Evolutionary conservation across 345 rosid genomes (phyloP), one percentile per base, ranked within the genome.

Genomic region (Eucalyptus regnans): DNA sequence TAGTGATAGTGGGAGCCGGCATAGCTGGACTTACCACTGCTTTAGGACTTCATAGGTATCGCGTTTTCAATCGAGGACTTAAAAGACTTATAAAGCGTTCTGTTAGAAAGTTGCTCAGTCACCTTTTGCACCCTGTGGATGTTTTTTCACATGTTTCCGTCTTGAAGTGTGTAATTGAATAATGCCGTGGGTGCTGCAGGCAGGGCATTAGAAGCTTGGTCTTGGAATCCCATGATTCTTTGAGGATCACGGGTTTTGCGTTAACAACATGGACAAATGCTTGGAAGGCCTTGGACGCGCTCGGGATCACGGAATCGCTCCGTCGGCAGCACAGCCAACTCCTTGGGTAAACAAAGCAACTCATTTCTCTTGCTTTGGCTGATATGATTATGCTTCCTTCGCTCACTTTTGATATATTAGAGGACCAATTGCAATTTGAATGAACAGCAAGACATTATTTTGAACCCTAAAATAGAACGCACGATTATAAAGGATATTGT

Each of bases 161-260:
- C 31, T 60, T 60, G 33, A 60, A 60, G n/a, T 60, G 16, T 27
- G 68, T 60, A 27, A 29, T 29, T 62, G 68, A 62, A 62, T 12
- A 31, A 62, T 62, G 68, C 68, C 16, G 33, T 62, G 68, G 14
- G 68, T 12, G 68, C 89, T 88, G 90, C 92, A 96, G 99, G 93
- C 93, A 90, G 89, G 98, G 99, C 86, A 92, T 97, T 60, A 88
- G 89, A 88, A 95, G 96, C 93, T 66, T 94, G 79, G 96, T 95
- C 43, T 91, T 97, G 92, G 98, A 96, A 91, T 93, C 97, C 31
- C 93, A 96, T 18, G 96, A 94, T 5, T 62, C 7, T 22, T 91
- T 96, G 89, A 94, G 98, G 89, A 90, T 60, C 31, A 88, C 94
- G 12, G 98, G 98, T 50, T 95, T 94, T 88, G 96, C 96, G 4